Conservation (phyloP, 495 filamentous ascomycete genomes). For the Podospora fimiseda region DNA sequence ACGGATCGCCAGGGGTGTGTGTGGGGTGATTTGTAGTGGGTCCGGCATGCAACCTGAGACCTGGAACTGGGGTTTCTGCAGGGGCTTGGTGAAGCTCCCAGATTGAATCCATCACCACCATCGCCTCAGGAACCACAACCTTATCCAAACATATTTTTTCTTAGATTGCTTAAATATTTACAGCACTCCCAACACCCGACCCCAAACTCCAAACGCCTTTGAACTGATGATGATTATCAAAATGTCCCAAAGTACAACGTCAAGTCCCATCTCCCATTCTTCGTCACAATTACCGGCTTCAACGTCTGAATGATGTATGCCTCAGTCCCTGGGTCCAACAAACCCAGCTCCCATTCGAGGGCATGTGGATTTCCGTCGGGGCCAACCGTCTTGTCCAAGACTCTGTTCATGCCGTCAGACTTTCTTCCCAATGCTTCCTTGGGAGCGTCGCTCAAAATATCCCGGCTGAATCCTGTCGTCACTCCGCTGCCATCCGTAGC, state of each 20-base stretch:
- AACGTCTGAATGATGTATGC: slow-evolving; percentile 11
- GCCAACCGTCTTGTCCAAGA: slow-evolving; percentile 29
- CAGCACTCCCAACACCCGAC: neutral
- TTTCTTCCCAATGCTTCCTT: slow-evolving; percentile 23
- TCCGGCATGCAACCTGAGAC: neutral
- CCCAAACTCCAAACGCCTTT: neutral
- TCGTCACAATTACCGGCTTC: slow-evolving; percentile 12
- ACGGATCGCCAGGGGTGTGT: neutral
- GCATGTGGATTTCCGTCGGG: slow-evolving; percentile 29
- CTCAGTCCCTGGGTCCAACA: slow-evolving; percentile 10
- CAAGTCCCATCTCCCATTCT: slow-evolving; percentile 16
- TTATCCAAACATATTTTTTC: neutral
- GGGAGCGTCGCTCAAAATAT: slow-evolving; percentile 28
- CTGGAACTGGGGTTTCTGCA: neutral
- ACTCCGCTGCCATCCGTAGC: slow-evolving; percentile 28
- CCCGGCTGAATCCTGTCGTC: slow-evolving; percentile 24
- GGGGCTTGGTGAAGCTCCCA: too few species aligned
- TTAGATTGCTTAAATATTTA: neutral
- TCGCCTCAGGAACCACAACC: neutral
- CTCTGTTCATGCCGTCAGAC: slow-evolving; percentile 23
- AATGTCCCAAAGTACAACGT: slow-evolving; percentile 15
- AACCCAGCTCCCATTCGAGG: slow-evolving; percentile 21
- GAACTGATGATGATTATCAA: neutral
- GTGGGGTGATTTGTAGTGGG: neutral
- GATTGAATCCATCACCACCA: neutral